Base-by-base conservation (phyloP, 331 rosid genomes). In the Saraca asoca region DNA sequence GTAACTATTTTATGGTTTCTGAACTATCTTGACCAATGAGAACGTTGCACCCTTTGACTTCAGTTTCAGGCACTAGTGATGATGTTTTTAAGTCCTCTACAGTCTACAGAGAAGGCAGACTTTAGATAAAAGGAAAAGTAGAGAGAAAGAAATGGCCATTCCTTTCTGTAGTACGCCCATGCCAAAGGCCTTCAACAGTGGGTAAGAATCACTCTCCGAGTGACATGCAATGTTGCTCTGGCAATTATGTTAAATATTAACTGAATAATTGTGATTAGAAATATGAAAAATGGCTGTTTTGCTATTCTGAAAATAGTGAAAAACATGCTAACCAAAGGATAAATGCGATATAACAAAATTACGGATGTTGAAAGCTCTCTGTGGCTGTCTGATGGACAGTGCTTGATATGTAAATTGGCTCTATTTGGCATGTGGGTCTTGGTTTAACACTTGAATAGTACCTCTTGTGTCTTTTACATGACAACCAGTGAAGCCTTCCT, bases 51-150 rank as follows among this genome's bases (percentile, higher is more conserved):
- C 7, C 58, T 62, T 57, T 58, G 75, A 49, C n/a, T 66, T 77
- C 72, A 87, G 89, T 72, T 66, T 14, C 73, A 0, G 51, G 54
- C 10, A 49, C 39, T 34, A 79, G 17, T 35, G 3, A 2, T 59
- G 77, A 68, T 71, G 66, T 19, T 45, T 24, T 61, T 19, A 85
- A 79, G 72, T 72, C 84, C 45, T 50, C 55, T 67, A 72, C 95
- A 15, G 78, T 79, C 66, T 77, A 74, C 71, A 60, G 62, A 18
- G 83, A 34, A 73, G 78, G 58, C 44, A 24, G 7, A 20, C 71
- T 60, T 20, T 81, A 42, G 13, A 70, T 14, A 76, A 76, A 77
- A 55, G 77, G 64, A 81, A 79, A 52, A 59, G 64, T 37, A 68
- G 43, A 9, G 90, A 67, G 68, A 81, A 65, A 70, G 80, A 55